A percentile compares a stretch with the other conserved stretches of the same genome.
These are phyloP conservation scores for Rachicladosporium sp. DNA, from an alignment of 2,329 filamentous ascomycete species.

Conservation along the genomic window DNA sequence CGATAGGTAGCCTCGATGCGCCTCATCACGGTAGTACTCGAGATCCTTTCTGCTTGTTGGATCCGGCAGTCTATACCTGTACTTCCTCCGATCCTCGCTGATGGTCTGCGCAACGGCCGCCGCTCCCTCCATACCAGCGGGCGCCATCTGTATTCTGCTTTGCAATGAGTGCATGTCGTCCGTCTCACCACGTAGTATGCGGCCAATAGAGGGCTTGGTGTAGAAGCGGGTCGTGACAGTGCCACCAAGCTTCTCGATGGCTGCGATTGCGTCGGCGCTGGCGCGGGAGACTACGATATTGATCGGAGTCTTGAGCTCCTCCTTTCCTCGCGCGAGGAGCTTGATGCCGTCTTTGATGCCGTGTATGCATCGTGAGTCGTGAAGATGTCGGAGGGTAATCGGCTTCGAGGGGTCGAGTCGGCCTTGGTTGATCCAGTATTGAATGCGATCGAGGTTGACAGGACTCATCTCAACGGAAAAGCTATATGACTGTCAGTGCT, in stretches of 20 bases:
- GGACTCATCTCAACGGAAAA: conserved; percentile 67
- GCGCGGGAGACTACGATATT: conserved; percentile 84
- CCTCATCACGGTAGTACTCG: conserved; percentile 92
- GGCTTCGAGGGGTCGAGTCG: conserved; percentile 70
- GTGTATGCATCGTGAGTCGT: conserved; percentile 66
- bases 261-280: conserved; percentile 67
- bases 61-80: conserved; percentile 70
- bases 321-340: conserved; percentile 56
- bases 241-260: conserved; percentile 73
- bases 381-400: conserved; percentile 83
- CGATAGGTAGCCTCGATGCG: conserved; percentile 80
- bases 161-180: conserved; percentile 44
- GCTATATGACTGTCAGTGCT: conserved; percentile 33
- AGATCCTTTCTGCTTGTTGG: conserved; percentile 82
- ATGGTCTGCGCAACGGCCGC: conserved; percentile 28
- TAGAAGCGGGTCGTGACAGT: conserved; percentile 84
- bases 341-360: conserved; percentile 86
- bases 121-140: conserved; percentile 17
- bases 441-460: conserved; percentile 79
- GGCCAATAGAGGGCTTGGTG: conserved; percentile 63
- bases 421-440: conserved; percentile 85
- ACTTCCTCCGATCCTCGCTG: conserved; percentile 35
- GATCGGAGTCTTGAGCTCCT: conserved; percentile 63
- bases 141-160: conserved; percentile 16
- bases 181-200: conserved; percentile 50